Evolutionary conservation across 2,329 filamentous ascomycete species (phyloP), one percentile per base, ranked within the genome.

Genomic region (Neofusicoccum laricinum): DNA sequence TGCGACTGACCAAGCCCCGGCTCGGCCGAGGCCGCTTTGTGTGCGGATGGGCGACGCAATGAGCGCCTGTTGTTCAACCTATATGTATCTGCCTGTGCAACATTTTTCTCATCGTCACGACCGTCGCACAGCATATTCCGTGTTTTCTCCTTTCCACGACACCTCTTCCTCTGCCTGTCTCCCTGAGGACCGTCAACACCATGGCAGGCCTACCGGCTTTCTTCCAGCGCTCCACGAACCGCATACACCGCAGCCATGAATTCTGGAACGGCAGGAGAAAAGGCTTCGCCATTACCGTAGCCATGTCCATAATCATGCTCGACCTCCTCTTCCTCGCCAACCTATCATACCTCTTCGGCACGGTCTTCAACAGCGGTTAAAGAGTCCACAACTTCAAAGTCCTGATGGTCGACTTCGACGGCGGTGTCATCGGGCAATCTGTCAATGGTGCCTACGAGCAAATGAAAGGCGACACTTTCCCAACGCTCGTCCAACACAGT

Each of bases 401-500:
- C 14, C 63, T 73, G 8, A 76, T 75, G 34, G 74, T 79, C 46
- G 77, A 79, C 67, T 79, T 78, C 59, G 78, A 79, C 64, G 71
- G 69, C 11, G 75, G 76, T 6, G 67, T 69, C 0, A 71, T 80
- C 30, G 76, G 76, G 0, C 45, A 67, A 15, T 71, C 77, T 0
- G 67, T 79, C 2, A 70, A 71, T 10, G 51, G 61, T 2, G 76
- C 76, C 0, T 79, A 78, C 45, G 36, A 70, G 10, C 45, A 67
- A 12, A 66, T 79, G 2, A 53, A 73, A 57, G 69, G 68, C 3
- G 45, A 66, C 2, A 55, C 62, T 4, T 78, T 78, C 49, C 74
- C 75, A 14, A 74, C 74, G 0, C 50, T 80, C 21, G 68, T 73
- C 30, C 73, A 76, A 51, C 67, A 61, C 17, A 59, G 68, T 0